Percentiles rank a stretch among this genome's conserved stretches.
phyloP scores from a whole-genome alignment of 176 grass and related monocot species.

The Bromus sterilis region DNA sequence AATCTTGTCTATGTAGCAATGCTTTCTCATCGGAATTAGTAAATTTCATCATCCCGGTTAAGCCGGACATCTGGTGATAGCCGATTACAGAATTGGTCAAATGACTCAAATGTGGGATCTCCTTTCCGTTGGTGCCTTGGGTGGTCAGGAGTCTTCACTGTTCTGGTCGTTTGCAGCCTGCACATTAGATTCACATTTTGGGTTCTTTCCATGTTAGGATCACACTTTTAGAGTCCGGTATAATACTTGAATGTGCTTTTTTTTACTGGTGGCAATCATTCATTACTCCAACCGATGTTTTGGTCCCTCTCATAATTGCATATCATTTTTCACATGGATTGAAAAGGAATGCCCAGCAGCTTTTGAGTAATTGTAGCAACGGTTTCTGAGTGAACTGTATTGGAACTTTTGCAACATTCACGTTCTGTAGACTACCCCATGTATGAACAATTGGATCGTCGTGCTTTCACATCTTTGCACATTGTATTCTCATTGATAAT shows the following conservation, averaged over 20 bases:
- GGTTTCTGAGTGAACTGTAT: not conserved
- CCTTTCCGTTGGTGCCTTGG: not conserved
- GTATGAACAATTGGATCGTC: not conserved
- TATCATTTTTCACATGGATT: not conserved
- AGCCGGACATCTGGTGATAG: not conserved
- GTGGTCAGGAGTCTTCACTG: not conserved
- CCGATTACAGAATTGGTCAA: not conserved
- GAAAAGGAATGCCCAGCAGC: not conserved
- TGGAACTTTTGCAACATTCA: not conserved
- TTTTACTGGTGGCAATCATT: conserved; percentile 27
- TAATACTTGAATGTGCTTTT: not conserved
- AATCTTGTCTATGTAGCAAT: not conserved
- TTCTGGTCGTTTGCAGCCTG: conserved; percentile 9
- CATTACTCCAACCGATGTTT: conserved; percentile 4
- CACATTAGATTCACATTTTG: conserved; percentile 3
- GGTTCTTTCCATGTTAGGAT: conserved; percentile 28
- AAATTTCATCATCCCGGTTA: not conserved
- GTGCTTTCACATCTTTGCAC: not conserved
- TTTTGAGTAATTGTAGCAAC: not conserved
- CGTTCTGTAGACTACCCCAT: not conserved
- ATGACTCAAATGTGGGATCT: not conserved
- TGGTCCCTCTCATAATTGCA: not conserved
- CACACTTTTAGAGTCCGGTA: too few species aligned
- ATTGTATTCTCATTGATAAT: not conserved
- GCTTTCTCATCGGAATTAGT: not conserved